Percentiles rank a stretch among this genome's conserved stretches.
phyloP scores from a whole-genome alignment of 2,329 filamentous ascomycete genomes.

The Trichocomaceae sp. region DNA sequence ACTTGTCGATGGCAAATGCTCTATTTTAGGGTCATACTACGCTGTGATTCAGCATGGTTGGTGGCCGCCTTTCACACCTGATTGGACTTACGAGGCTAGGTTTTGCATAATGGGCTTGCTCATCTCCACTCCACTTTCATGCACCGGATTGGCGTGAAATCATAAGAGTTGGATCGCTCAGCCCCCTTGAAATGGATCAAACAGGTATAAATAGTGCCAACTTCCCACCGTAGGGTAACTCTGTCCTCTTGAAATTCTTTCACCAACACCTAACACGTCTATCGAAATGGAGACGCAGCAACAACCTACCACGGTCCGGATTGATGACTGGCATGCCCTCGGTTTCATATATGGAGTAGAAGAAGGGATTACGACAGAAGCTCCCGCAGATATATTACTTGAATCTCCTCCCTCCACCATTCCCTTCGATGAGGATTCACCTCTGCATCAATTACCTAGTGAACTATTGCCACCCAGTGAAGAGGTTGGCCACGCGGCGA shows the following conservation, averaged over 20 bases:
- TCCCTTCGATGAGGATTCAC: neutral
- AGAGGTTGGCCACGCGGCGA: neutral
- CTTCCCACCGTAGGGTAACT: neutral
- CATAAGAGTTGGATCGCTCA: neutral
- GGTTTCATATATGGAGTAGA: slow-evolving; percentile 5
- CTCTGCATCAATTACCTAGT: neutral
- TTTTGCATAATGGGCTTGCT: neutral
- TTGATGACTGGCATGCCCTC: neutral
- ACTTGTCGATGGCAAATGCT: slow-evolving; percentile 3
- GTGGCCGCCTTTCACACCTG: too few species aligned
- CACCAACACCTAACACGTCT: neutral
- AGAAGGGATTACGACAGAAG: neutral
- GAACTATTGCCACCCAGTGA: neutral
- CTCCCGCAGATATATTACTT: neutral
- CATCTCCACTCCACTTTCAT: neutral
- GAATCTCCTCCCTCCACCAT: neutral
- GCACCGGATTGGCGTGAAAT: neutral
- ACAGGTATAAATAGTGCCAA: slow-evolving; percentile 1
- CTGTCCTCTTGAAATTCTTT: slow-evolving; percentile 1
- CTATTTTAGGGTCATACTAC: slow-evolving; percentile 4
- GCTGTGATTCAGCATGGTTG: too few species aligned
- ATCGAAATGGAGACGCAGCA: slow-evolving; percentile 1
- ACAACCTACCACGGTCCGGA: neutral
- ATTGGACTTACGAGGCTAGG: neutral
- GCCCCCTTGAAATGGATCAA: neutral